Conservation (phyloP, 345 rosid genomes). For the Pugionium cornutum region DNA sequence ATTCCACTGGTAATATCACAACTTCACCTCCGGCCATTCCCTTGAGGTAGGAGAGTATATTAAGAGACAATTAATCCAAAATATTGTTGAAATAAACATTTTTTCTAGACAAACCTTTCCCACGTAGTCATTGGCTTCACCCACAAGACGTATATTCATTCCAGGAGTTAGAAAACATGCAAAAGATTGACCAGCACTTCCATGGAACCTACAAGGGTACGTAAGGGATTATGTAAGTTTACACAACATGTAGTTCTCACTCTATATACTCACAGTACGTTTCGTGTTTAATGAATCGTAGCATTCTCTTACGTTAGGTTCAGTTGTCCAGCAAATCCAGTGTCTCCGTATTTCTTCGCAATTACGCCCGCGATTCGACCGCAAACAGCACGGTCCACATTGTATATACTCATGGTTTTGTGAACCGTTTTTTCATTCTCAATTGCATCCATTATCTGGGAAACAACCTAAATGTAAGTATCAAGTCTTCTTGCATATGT, state of each 20-base stretch:
- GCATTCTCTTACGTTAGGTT: constrained; percentile 73
- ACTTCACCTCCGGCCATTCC: constrained; percentile 99
- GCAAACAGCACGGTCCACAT: constrained; percentile 91
- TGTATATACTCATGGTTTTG: constrained; percentile 72
- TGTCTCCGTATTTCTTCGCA: constrained; percentile 95
- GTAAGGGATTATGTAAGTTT: constrained; percentile 26
- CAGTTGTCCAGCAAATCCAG: constrained; percentile 94
- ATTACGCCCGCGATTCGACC: constrained; percentile 88
- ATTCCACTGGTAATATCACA: constrained; percentile 76
- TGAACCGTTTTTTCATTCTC: constrained; percentile 70
- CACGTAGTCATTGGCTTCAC: constrained; percentile 98
- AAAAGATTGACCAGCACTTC: constrained; percentile 99
- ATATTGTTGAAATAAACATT: background rate
- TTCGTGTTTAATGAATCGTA: background rate
- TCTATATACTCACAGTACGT: constrained; percentile 3
- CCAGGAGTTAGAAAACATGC: constrained; percentile 97
- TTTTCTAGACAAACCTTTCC: constrained; percentile 67
- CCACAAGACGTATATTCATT: constrained; percentile 85
- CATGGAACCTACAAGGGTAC: constrained; percentile 59
- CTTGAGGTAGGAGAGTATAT: constrained; percentile 37
- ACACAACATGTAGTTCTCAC: constrained; percentile 12
- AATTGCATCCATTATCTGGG: constrained; percentile 78
- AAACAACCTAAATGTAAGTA: constrained; percentile 17
- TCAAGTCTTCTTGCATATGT: background rate
- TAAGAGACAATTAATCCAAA: background rate